These are phyloP conservation scores for Chaetomium fimeti DNA, from an alignment of 495 filamentous ascomycete genomes.

Conservation along the genomic window DNA sequence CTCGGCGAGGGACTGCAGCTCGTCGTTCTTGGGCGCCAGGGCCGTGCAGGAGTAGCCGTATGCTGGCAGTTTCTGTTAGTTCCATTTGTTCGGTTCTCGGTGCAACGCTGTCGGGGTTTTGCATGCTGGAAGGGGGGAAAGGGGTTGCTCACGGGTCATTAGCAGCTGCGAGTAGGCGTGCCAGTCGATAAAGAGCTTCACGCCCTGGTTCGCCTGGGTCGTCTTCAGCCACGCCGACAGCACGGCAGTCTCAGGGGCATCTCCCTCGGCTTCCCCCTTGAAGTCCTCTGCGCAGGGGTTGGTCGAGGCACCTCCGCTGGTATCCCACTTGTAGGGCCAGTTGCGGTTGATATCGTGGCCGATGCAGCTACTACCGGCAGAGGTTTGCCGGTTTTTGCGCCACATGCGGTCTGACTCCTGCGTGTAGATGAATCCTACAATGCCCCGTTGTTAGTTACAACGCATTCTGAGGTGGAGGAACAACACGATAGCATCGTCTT, in stretches of 20 bases:
- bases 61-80: constrained; percentile 20
- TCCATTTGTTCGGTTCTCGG: background rate
- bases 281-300: constrained; percentile 56
- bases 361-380: constrained; percentile 46
- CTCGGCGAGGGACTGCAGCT: constrained; percentile 44
- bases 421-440: constrained; percentile 57
- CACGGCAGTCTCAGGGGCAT: constrained; percentile 51
- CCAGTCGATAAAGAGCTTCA: constrained; percentile 62
- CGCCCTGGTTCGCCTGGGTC: constrained; percentile 44
- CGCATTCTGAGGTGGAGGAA: background rate
- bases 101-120: background rate
- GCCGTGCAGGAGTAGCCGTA: constrained; percentile 44
- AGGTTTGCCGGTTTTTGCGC: constrained; percentile 61
- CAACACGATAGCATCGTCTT: constrained; percentile 5
- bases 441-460: background rate
- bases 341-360: constrained; percentile 66
- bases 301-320: constrained; percentile 51
- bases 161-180: constrained; percentile 57
- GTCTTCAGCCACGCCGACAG: constrained; percentile 43
- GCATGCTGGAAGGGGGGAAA: background rate
- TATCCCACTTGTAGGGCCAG: constrained; percentile 56
- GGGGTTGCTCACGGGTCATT: background rate
- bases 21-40: constrained; percentile 46
- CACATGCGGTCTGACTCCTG: constrained; percentile 59
- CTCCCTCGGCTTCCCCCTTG: constrained; percentile 47